These are phyloP conservation scores for Phytophthora ramorum DNA, from an alignment of 352 stramenopile species.

Conservation along the genomic window DNA sequence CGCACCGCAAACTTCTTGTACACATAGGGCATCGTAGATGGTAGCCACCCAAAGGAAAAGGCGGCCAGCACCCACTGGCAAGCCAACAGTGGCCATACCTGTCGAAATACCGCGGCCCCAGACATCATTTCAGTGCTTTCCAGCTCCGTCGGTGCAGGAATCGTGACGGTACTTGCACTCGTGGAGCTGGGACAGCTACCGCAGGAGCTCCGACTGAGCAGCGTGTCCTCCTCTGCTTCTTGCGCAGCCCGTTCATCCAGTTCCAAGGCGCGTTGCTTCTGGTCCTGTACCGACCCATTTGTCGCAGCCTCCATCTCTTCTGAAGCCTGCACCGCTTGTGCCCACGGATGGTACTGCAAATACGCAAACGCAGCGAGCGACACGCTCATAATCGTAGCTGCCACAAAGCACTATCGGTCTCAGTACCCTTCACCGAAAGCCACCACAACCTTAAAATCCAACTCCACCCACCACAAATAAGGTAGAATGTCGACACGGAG, in stretches of 20 bases:
- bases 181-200: slow-evolving; percentile 18
- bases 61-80: slow-evolving; percentile 66
- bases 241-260: slow-evolving; percentile 1
- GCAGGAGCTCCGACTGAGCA: slow-evolving; percentile 26
- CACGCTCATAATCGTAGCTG: slow-evolving; percentile 60
- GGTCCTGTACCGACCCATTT: slow-evolving; percentile 6
- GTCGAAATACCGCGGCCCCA: slow-evolving; percentile 31
- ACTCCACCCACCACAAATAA: slow-evolving; percentile 62
- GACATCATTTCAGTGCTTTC: slow-evolving; percentile 24
- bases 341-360: slow-evolving; percentile 56
- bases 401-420: background rate
- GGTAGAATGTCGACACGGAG: slow-evolving; percentile 65
- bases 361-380: slow-evolving; percentile 65
- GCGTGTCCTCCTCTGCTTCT: slow-evolving; percentile 37
- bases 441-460: background rate
- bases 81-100: slow-evolving; percentile 55
- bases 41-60: slow-evolving; percentile 71
- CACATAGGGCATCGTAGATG: slow-evolving; percentile 77
- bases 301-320: background rate
- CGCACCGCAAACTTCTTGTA: slow-evolving; percentile 76
- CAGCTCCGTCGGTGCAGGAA: slow-evolving; percentile 2
- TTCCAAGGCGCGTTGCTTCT: slow-evolving; percentile 8
- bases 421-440: background rate
- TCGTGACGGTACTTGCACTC: slow-evolving; percentile 16
- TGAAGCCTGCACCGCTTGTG: slow-evolving; percentile 16